Base-by-base conservation (phyloP, 805 yeast species). In the Lachancea dasiensis region DNA sequence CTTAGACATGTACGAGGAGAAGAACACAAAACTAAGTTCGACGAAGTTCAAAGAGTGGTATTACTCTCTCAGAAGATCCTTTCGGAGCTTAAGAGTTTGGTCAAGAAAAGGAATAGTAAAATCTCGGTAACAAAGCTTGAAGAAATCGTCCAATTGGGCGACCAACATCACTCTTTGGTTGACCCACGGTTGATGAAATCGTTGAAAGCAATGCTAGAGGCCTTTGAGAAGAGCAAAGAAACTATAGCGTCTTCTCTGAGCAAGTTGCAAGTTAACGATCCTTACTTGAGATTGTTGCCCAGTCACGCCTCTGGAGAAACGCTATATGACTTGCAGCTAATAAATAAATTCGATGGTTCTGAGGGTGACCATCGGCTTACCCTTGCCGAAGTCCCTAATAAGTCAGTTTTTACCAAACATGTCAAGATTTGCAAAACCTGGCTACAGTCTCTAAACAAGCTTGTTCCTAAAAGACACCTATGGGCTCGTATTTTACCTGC, bases 291-390 rank as follows among this genome's bases (percentile, higher is more conserved):
- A 27, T 36, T 38, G 2, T 15, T 34, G 7, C 14, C 25, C 14
- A 15, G 28, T 22, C n/a, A 14, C 10, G 27, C 23, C 44, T 8
- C 33, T 35, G 1, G 13, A 15, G 32, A 24, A 22, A n/a, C 32
- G 4, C 23, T 35, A 15, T 21, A 6, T 16, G 28, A 21, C 9
- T 23, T 42, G 9, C 27, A 39, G 6, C 20, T 52, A 4, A 31
- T 52, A 1, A 26, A 23, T 3, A 47, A 41, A 15, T 55, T 60
- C 35, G 41, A 49, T 29, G 68, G 67, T n/a, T 58, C 54, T 3
- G 34, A 35, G 0, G 21, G 39, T 5, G 68, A 63, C 41, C 43
- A 46, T 3, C 54, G 75, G 34, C 58, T 68, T 4, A 31, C 27
- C 6, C 52, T 56, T 28, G 38, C 45, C 3, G 63, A 58, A 6